A percentile compares a stretch with the other conserved stretches of the same genome.
Conservation (phyloP, 75 land plant genomes). For the Cunninghamia lanceolata region DNA sequence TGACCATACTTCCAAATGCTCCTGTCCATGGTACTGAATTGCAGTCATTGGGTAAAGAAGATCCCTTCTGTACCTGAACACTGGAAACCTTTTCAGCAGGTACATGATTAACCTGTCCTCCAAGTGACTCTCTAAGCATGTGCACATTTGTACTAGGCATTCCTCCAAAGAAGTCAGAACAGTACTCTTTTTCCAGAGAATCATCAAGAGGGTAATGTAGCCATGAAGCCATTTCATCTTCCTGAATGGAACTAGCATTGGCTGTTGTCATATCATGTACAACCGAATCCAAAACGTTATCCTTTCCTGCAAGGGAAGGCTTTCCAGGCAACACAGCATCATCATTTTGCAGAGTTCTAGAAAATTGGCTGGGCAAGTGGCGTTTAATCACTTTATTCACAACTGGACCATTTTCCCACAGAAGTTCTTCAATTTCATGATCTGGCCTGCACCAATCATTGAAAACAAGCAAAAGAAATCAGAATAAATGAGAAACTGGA, state of each 20-base stretch:
- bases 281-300: constrained; percentile 1
- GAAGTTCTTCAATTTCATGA: constrained; percentile 44
- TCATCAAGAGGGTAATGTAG: constrained; percentile 59
- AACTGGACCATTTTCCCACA: constrained; percentile 54
- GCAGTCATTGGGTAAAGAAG: not conserved
- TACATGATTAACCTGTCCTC: not conserved
- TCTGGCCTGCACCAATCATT: constrained; percentile 31
- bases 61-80: not conserved
- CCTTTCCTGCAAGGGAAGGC: constrained; percentile 13
- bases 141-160: constrained; percentile 15
- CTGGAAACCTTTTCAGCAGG: constrained; percentile 9
- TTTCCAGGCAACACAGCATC: constrained; percentile 14
- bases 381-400: constrained; percentile 36
- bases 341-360: constrained; percentile 18
- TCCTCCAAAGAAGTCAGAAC: constrained; percentile 39
- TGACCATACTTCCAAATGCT: not conserved
- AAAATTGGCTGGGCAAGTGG: constrained; percentile 12
- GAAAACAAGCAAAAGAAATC: not conserved
- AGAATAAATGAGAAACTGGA: not conserved
- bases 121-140: not conserved
- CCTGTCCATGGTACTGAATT: not conserved
- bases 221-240: constrained; percentile 58
- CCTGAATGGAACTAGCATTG: constrained; percentile 29
- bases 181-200: constrained; percentile 47
- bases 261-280: constrained; percentile 5